These are phyloP conservation scores for Chaetomiaceae sp. DNA, from an alignment of 2,329 filamentous ascomycete genomes.

Conservation along the genomic window DNA sequence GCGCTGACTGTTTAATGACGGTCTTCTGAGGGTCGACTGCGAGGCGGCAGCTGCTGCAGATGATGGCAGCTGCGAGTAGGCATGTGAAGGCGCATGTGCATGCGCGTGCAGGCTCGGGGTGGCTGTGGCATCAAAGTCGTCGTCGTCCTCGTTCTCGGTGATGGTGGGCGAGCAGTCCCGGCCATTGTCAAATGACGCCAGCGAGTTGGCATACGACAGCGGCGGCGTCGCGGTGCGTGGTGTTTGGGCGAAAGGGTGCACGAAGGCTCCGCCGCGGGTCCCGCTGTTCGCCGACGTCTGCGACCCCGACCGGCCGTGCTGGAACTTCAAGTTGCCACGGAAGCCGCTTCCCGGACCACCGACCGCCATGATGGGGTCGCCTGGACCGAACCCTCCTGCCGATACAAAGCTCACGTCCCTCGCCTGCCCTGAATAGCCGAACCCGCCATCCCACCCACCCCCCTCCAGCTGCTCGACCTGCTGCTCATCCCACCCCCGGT, in stretches of 20 bases:
- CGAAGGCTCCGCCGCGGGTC: slow-evolving; percentile 42
- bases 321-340: slow-evolving; percentile 33
- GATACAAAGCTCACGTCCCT: slow-evolving; percentile 42
- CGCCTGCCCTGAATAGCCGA: slow-evolving; percentile 23
- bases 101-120: neutral
- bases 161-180: slow-evolving; percentile 53
- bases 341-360: slow-evolving; percentile 18
- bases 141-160: slow-evolving; percentile 37
- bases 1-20: slow-evolving; percentile 36
- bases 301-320: slow-evolving; percentile 50
- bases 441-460: slow-evolving; percentile 28
- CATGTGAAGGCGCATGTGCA: slow-evolving; percentile 15
- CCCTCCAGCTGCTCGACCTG: slow-evolving; percentile 21
- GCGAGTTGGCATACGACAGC: slow-evolving; percentile 51
- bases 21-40: slow-evolving; percentile 30
- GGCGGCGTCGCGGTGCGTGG: slow-evolving; percentile 56
- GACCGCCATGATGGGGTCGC: slow-evolving; percentile 12
- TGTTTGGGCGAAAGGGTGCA: slow-evolving; percentile 60
- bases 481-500: slow-evolving; percentile 52
- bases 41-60: slow-evolving; percentile 24
- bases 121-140: slow-evolving; percentile 8
- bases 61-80: slow-evolving; percentile 16
- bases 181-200: slow-evolving; percentile 44
- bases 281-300: slow-evolving; percentile 40
- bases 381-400: slow-evolving; percentile 8